phyloP scores from a whole-genome alignment of 1,284 basidiomycete species.

The Phlebopus sp. region DNA sequence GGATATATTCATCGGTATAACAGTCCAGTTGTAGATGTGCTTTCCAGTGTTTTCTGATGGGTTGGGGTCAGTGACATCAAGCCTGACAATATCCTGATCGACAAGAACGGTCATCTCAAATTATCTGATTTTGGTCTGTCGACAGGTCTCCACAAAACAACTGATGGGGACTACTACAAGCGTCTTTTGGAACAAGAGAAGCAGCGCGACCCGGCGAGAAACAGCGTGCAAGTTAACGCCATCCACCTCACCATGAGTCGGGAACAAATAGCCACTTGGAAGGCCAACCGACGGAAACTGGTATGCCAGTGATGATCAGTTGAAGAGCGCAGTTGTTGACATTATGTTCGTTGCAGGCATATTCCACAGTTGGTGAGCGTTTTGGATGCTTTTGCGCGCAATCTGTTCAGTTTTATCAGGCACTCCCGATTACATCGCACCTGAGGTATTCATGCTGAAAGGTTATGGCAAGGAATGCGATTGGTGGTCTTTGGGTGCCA shows the following conservation, averaged over 20 bases:
- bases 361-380: slow-evolving; percentile 89
- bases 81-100: slow-evolving; percentile 98
- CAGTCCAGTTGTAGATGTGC: neutral
- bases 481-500: slow-evolving; percentile 97
- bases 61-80: slow-evolving; percentile 82
- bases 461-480: slow-evolving; percentile 99
- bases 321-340: slow-evolving; percentile 9
- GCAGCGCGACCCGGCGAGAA: slow-evolving; percentile 63
- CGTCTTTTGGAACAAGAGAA: slow-evolving; percentile 72
- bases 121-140: slow-evolving; percentile 98
- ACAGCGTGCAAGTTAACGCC: slow-evolving; percentile 93
- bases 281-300: slow-evolving; percentile 95
- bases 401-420: slow-evolving; percentile 17
- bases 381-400: neutral
- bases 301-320: slow-evolving; percentile 43
- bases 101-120: slow-evolving; percentile 95
- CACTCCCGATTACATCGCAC: slow-evolving; percentile 80
- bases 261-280: slow-evolving; percentile 98
- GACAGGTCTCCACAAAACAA: slow-evolving; percentile 96
- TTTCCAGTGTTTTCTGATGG: slow-evolving; percentile 1
- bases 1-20: slow-evolving; percentile 97
- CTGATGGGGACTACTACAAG: slow-evolving; percentile 95
- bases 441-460: slow-evolving; percentile 96
- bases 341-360: slow-evolving; percentile 57
- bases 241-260: slow-evolving; percentile 94